Evolutionary conservation across 306 rosid genomes (phyloP), one percentile per base, ranked within the genome.

Genomic region (Vicia villosa): DNA sequence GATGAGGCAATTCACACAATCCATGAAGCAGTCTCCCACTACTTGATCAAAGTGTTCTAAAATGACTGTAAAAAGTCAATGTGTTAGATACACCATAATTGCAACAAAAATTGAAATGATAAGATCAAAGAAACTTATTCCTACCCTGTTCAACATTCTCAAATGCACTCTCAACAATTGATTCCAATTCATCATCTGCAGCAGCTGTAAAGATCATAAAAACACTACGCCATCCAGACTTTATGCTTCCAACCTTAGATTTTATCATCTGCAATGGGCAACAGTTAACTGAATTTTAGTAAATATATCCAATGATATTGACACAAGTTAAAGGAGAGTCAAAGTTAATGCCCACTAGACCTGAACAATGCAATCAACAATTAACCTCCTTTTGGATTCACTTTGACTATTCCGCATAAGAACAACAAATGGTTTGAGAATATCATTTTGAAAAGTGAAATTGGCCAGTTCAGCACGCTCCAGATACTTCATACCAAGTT

Each of bases 11-110:
- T 95, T 95, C 84, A 95, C 99, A 59, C 97, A 95, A 80, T 95
- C 97, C 97, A 95, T 84, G 78, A 95, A 95, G 85, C 99, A 91
- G 83, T 95, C 99, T 57, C 99, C 99, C 78, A 85, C 96, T 36
- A 95, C 95, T 92, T 91, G 97, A 89, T 95, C 99, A 70, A 95
- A 95, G 90, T 95, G 99, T 77, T 95, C 99, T 95, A 95, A 87
- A 85, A 95, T 82, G 81, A 95, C 99, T 95, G 99, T 83, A 85
- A 83, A 80, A 59, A 30, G 74, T 58, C 73, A n/a, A 16, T n/a
- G 67, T 38, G 80, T 87, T 70, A 94, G 89, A 83, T 61, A 75
- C 62, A 58, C 77, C 74, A 59, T 40, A 50, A 50, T 24, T 66
- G 45, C 66, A 73, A 70, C 73, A 45, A 56, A 67, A 67, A 70